Evolutionary conservation across 2,329 filamentous ascomycete genomes (phyloP), one percentile per base, ranked within the genome.

Genomic region (Aspergillus quadricinctus): DNA sequence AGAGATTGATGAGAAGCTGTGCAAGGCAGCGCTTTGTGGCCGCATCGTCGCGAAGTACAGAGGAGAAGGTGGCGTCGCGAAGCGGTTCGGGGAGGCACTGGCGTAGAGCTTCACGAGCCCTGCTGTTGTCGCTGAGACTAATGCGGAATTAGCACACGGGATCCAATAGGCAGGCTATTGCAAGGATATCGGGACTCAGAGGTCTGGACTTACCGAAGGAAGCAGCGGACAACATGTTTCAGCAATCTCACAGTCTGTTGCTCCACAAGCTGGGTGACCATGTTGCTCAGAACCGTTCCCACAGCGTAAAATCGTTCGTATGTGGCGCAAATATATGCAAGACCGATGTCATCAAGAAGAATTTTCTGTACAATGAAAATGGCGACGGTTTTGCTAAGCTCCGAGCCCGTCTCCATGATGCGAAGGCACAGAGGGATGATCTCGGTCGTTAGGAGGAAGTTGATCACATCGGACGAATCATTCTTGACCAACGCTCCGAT

Each of bases 311-410:
- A 99, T 21, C 94, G 85, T 80, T 99, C 94, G 68, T 99, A 99
- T 0, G 94, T 99, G 62, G 95, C 93, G 77, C 94, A 99, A 57
- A 99, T 99, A 75, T 99, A 99, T 69, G 94, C 94, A 60, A 99
- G 83, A 3, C 94, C 94, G 67, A 96, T 93, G 68, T 99, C 94
- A 70, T 99, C 94, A 2, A 99, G 84, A 52, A 99, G 79, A 27
- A 99, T 99, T 82, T 99, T 99, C 77, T 99, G 94, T 19, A 99
- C 94, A 67, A 99, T 99, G 79, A 99, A 99, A 68, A 99, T 99
- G 57, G 94, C 94, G 14, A 99, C 94, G 0, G 94, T 99, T 81
- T 99, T 99, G 81, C 92, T 97, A 58, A 99, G 83, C 76, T 99
- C 94, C 0, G 92, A 97, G 50, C 94, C 94, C 0, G 94, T 99